Conservation (phyloP, 1,139 yeast genomes). For the Scheffersomyces illinoinensis region DNA sequence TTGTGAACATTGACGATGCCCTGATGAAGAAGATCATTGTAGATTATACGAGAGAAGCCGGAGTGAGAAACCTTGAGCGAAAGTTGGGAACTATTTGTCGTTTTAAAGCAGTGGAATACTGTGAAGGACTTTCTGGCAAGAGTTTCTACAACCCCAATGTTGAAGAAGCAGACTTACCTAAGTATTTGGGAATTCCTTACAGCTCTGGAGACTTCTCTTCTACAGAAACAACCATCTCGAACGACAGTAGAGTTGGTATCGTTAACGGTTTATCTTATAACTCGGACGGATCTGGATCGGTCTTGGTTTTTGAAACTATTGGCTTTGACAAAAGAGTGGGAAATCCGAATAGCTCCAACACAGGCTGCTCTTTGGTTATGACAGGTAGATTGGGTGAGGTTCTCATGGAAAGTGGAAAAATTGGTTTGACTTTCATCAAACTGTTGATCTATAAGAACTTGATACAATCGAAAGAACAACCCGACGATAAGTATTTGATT, state of each 20-base stretch:
- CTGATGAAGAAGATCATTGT: constrained; percentile 63
- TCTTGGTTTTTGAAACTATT: constrained; percentile 77
- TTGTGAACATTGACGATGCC: constrained; percentile 40
- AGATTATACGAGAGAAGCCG: constrained; percentile 83
- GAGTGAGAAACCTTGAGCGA: constrained; percentile 80
- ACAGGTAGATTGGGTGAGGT: constrained; percentile 88
- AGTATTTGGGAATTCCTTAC: constrained; percentile 55
- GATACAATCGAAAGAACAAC: constrained; percentile 24
- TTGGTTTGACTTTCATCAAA: constrained; percentile 74
- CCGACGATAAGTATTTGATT: constrained; percentile 27
- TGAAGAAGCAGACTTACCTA: constrained; percentile 44
- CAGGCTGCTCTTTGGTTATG: constrained; percentile 51
- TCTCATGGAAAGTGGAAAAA: constrained; percentile 77
- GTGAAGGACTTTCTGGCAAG: constrained; percentile 36
- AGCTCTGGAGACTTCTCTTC: constrained; percentile 15
- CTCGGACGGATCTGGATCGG: constrained; percentile 86
- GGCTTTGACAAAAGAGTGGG: constrained; percentile 40
- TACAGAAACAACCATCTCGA: constrained; percentile 14
- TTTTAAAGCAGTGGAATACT: constrained; percentile 77
- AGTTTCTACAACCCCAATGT: constrained; percentile 38
- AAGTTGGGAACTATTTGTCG: constrained; percentile 73
- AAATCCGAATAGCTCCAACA: constrained; percentile 29
- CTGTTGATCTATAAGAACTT: constrained; percentile 48
- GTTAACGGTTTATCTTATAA: constrained; percentile 92
- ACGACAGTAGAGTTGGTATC: constrained; percentile 49